Evolutionary conservation across 352 stramenopile species (phyloP), one percentile per base, ranked within the genome.

Genomic region (Peronospora belbahrii): DNA sequence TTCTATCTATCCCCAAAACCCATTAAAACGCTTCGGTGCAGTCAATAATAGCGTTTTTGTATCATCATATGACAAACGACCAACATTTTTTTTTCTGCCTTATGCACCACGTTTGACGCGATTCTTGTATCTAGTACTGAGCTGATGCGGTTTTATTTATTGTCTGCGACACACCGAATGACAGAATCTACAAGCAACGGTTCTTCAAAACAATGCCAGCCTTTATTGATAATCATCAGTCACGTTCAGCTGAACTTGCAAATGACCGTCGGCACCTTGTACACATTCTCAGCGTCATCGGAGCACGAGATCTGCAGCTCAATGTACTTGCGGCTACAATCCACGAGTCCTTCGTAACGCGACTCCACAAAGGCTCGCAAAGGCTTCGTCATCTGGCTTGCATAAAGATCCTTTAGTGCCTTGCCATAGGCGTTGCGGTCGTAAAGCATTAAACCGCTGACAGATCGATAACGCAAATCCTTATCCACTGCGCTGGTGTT

Each of bases 361-460:
- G 59, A 69, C 49, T 88, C 78, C 38, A 92, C 74, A 50, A 78
- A 92, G 18, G 52, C 44, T 9, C 72, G 72, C 22, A 92, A 52
- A 27, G 78, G 59, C 42, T 74, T 52, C 14, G 56, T 25, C 44
- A 88, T 56, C 58, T 92, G 73, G 24, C 65, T 45, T 6, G 65
- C 62, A 62, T 88, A 92, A 2, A 92, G 64, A 33, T 77, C 64
- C 52, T 89, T 82, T 41, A 88, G 50, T 25, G 67, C 50, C 59
- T 88, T 84, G 38, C 59, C 70, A 48, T 78, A 89, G 20, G 74
- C 78, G 37, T 85, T 88, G 62, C 81, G 78, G 61, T 92, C 74
- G 65, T 90, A 92, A 17, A 92, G 61, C 81, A 92, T 92, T 47
- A 88, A 67, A 0, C 81, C 81, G 31, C 81, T 88, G 25, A 92